A percentile compares a stretch with the other conserved stretches of the same genome.
Evolutionary conservation across 345 rosid species (phyloP).

Genomic region (Brassica juncea): DNA sequence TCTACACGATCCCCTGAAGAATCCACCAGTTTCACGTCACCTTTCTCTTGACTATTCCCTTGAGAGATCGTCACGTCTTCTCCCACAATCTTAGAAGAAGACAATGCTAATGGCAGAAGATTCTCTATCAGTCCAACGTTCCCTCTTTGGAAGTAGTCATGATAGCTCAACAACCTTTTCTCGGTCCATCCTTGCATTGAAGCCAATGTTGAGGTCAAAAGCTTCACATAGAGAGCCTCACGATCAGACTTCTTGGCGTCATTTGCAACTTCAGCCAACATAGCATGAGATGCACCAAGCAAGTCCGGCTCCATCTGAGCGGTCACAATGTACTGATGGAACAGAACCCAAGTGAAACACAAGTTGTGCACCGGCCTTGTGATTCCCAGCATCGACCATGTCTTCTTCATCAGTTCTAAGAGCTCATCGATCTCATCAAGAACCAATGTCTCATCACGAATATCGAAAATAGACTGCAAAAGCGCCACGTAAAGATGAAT

Average conservation of each 20-base stretch:
- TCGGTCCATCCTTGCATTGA: slow-evolving; percentile 86
- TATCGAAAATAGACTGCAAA: slow-evolving; percentile 69
- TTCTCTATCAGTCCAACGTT: slow-evolving; percentile 56
- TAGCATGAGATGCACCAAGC: slow-evolving; percentile 64
- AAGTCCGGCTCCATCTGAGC: slow-evolving; percentile 71
- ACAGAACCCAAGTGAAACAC: slow-evolving; percentile 84
- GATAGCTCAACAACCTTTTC: slow-evolving; percentile 65
- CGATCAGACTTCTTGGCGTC: slow-evolving; percentile 70
- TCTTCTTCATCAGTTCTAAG: slow-evolving; percentile 81
- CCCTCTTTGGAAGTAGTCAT: slow-evolving; percentile 64
- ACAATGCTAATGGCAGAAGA: slow-evolving; percentile 65
- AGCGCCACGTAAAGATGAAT: slow-evolving; percentile 63
- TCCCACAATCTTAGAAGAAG: slow-evolving; percentile 61
- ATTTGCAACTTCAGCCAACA: slow-evolving; percentile 73
- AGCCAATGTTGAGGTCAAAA: slow-evolving; percentile 56
- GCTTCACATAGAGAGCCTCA: slow-evolving; percentile 57
- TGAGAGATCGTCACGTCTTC: slow-evolving; percentile 57
- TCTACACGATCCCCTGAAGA: slow-evolving; percentile 60
- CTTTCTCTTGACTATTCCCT: slow-evolving; percentile 43
- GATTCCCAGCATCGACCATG: slow-evolving; percentile 83
- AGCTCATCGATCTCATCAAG: slow-evolving; percentile 93
- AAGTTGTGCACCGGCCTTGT: slow-evolving; percentile 58
- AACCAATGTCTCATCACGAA: slow-evolving; percentile 72
- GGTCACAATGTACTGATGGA: slow-evolving; percentile 68
- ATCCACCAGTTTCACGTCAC: slow-evolving; percentile 49